These are phyloP conservation scores for Candida coquimbonensis DNA, from an alignment of 805 yeast genomes.

Conservation along the genomic window DNA sequence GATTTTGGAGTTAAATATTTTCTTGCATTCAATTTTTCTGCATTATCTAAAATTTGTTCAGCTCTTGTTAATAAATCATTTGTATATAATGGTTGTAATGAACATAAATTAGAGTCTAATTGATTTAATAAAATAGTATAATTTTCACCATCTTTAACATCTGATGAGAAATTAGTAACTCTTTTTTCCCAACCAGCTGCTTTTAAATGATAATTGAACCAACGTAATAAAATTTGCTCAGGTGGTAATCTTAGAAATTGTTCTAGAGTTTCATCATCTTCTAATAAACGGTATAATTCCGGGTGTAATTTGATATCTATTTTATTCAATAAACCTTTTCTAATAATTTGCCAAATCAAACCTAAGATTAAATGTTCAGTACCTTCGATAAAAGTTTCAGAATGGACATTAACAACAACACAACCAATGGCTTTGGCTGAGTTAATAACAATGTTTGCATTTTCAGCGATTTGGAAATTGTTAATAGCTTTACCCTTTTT, in stretches of 20 bases:
- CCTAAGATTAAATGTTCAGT: conserved; percentile 89
- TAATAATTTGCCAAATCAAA: conserved; percentile 92
- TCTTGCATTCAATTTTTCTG: conserved; percentile 87
- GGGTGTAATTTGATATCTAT: conserved; percentile 96
- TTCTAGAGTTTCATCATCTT: conserved; percentile 95
- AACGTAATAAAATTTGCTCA: conserved; percentile 90
- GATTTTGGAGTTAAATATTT: conserved; percentile 93
- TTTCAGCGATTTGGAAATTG: conserved; percentile 92
- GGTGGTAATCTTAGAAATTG: conserved; percentile 96
- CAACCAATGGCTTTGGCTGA: conserved; percentile 99
- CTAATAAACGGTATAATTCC: conserved; percentile 87
- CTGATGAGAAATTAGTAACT: conserved; percentile 79
- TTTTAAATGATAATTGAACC: conserved; percentile 95
- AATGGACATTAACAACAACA: conserved; percentile 94
- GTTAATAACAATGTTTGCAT: conserved; percentile 94
- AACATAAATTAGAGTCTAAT: conserved; percentile 77
- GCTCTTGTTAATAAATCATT: conserved; percentile 73
- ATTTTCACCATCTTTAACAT: conserved; percentile 91
- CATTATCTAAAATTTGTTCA: conserved; percentile 76
- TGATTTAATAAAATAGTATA: conserved; percentile 87
- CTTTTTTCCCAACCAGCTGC: conserved; percentile 87
- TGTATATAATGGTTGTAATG: conserved; percentile 75
- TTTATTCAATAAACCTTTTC: conserved; percentile 90
- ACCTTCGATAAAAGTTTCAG: conserved; percentile 92
- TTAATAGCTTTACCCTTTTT: conserved; percentile 74